Evolutionary conservation across 352 stramenopile species (phyloP), one percentile per base, ranked within the genome.

Genomic region (Pythium graminicola): DNA sequence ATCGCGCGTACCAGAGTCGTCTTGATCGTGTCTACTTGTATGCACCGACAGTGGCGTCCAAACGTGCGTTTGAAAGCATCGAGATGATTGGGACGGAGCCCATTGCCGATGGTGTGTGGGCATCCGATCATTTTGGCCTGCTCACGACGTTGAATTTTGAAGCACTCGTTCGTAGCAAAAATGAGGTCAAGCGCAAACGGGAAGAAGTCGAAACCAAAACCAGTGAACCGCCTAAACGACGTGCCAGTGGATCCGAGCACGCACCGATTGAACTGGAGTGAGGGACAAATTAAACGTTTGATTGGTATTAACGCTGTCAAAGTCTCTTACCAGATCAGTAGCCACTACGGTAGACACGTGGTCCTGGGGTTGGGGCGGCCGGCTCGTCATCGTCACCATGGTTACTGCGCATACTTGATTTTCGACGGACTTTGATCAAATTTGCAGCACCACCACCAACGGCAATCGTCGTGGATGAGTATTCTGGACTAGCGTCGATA

Each of bases 1-100:
- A 74, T 59, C 65, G 59, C 29, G 64, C 73, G 3, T 86, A 82
- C 40, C 80, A 69, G 16, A 91, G 77, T 57, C 80, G 80, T 11
- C 63, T 91, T 20, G 80, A 91, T 36, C 77, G 80, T 22, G 84
- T 88, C 51, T 89, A 86, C 54, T 86, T 81, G 24, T 85, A 80
- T 49, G 52, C 0, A 60, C 60, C 28, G 16, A 42, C 26, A 8
- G 4, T 1, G 28, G 33, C 2, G 11, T 17, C 4, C 20, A 40
- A 17, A 1, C 23, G 42, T 50, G 35, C 38, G 3, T 64, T 64
- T 27, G 49, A 64, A 23, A 50, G 29, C 11, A 85, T 91, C 38
- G 48, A 70, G 6, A 72, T 91, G 29, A 64, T 91, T 2, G 80
- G 77, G 14, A 83, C 80, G 20, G 62, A 82, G 50, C 70, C 74